These are phyloP conservation scores for Podila epicladia DNA, from an alignment of 192 early-diverging fungal species.

Conservation along the genomic window DNA sequence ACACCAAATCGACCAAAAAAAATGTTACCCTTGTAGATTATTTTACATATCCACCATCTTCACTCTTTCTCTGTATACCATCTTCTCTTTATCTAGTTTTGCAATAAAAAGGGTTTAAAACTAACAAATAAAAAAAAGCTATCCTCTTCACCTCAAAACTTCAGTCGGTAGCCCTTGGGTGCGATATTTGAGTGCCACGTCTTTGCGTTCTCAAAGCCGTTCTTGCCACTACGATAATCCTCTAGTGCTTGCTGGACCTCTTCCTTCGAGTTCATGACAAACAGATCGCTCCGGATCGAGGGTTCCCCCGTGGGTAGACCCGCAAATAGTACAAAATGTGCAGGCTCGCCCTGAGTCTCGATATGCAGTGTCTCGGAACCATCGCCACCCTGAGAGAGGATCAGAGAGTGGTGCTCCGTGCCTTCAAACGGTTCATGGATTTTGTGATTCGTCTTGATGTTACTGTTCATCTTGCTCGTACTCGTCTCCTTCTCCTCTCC, in stretches of 20 bases:
- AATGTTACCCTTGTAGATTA: too few relatives aligned
- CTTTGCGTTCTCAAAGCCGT: conserved; percentile 76
- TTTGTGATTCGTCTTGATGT: not conserved
- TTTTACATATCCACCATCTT: too few relatives aligned
- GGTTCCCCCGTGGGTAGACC: conserved; percentile 57
- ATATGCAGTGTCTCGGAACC: conserved; percentile 10
- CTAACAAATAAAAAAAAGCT: too few relatives aligned
- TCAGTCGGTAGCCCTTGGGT: conserved; percentile 37
- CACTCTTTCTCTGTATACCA: too few relatives aligned
- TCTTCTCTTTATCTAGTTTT: too few relatives aligned
- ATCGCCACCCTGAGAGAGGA: conserved; percentile 20
- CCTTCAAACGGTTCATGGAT: conserved; percentile 23
- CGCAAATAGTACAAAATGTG: conserved; percentile 32
- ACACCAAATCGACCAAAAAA: too few relatives aligned
- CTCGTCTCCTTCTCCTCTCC: conserved; percentile 55
- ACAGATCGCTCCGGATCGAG: conserved; percentile 70
- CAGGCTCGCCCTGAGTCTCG: conserved; percentile 15
- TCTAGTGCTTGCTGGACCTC: conserved; percentile 59
- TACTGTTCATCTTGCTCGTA: conserved; percentile 41
- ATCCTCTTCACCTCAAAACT: conserved; percentile 8
- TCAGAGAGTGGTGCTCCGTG: conserved; percentile 31
- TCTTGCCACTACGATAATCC: conserved; percentile 68
- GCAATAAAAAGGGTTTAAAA: too few relatives aligned
- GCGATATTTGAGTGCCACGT: conserved; percentile 60
- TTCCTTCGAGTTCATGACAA: conserved; percentile 69